Percentiles rank a stretch among this genome's conserved stretches.
These are phyloP conservation scores for Iris pallida DNA, from an alignment of 116 monocot genomes.

Conservation along the genomic window DNA sequence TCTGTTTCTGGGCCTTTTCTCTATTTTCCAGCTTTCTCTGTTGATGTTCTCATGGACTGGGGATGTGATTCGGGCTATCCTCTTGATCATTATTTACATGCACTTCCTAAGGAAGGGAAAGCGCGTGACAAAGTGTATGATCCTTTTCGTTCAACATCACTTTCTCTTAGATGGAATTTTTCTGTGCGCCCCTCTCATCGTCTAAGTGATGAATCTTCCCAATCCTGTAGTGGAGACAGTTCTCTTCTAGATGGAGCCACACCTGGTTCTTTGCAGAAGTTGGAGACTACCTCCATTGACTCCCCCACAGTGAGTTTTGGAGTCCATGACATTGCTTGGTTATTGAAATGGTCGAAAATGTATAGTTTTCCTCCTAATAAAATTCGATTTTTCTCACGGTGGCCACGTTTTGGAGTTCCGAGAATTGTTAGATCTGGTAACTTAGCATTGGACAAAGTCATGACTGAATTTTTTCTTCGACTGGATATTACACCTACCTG, in stretches of 20 bases:
- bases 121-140: conserved; percentile 76
- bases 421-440: conserved; percentile 88
- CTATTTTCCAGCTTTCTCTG: conserved; percentile 64
- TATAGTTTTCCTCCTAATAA: conserved; percentile 91
- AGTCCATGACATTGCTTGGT: conserved; percentile 87
- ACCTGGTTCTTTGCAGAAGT: conserved; percentile 24
- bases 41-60: conserved; percentile 88
- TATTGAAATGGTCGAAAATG: conserved; percentile 94
- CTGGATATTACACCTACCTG: conserved; percentile 82
- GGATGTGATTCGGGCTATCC: conserved; percentile 91
- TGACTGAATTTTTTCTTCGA: conserved; percentile 89
- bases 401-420: conserved; percentile 89
- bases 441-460: conserved; percentile 91
- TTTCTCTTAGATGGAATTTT: conserved; percentile 86
- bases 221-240: conserved; percentile 16
- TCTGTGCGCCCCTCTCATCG: conserved; percentile 54
- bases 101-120: conserved; percentile 81
- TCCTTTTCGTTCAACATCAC: conserved; percentile 93
- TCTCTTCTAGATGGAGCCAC: conserved; percentile 24
- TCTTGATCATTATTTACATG: conserved; percentile 91
- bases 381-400: conserved; percentile 89
- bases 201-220: conserved; percentile 17
- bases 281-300: conserved; percentile 21
- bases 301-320: conserved; percentile 81
- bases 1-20: conserved; percentile 55